phyloP scores from a whole-genome alignment of 179 eudicot species.

The Patellifolia procumbens region DNA sequence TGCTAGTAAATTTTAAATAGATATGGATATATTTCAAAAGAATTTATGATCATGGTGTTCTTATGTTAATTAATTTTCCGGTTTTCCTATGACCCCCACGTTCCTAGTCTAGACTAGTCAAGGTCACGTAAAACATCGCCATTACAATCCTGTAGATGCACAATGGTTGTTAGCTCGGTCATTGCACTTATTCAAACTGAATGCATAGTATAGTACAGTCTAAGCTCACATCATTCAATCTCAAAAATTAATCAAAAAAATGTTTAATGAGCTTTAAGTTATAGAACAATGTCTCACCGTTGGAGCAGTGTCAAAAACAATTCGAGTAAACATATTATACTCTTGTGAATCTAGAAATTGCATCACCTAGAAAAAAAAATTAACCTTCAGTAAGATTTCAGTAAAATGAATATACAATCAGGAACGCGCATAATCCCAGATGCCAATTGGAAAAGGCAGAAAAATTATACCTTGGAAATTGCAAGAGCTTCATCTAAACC shows the following conservation, averaged over 20 bases:
- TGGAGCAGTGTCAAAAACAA: constrained; percentile 95
- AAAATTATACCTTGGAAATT: constrained; percentile 70
- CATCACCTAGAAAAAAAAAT: constrained; percentile 61
- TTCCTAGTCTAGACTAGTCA: background rate
- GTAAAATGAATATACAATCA: background rate
- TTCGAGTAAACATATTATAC: constrained; percentile 83
- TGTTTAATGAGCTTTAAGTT: background rate
- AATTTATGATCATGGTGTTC: background rate
- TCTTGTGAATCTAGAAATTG: constrained; percentile 90
- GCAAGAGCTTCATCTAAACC: constrained; percentile 98
- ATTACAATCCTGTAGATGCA: background rate
- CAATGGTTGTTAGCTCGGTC: background rate
- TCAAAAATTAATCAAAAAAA: background rate
- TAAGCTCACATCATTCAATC: background rate
- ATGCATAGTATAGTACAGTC: background rate
- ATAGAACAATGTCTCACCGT: constrained; percentile 55
- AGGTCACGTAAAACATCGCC: no score
- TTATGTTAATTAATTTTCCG: background rate
- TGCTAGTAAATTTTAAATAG: background rate
- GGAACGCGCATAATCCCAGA: background rate
- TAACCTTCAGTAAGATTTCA: constrained; percentile 17
- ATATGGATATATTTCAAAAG: background rate
- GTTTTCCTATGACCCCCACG: background rate
- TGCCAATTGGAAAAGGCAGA: background rate
- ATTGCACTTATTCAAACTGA: background rate